Conservation (phyloP, 371 early-diverging fungal genomes). For the Mortierella polycephala region DNA sequence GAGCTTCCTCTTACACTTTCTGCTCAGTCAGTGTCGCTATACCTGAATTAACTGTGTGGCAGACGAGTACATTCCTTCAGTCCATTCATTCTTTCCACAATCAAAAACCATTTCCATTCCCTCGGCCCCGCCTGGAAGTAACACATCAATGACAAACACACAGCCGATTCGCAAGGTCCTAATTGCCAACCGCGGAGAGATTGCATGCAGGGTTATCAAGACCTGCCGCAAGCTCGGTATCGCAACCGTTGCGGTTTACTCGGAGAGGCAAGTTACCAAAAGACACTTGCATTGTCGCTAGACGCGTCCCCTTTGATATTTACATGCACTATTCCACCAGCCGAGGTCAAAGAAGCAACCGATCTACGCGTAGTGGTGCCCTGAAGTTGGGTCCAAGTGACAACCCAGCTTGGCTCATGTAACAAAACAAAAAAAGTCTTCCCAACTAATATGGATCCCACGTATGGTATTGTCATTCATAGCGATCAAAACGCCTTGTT, state of each 20-base stretch:
- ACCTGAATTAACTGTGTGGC: too few species aligned
- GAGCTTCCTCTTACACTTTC: background rate
- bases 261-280: conserved; percentile 54
- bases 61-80: background rate
- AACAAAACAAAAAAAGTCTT: background rate
- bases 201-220: conserved; percentile 80
- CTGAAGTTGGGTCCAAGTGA: too few species aligned
- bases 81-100: background rate
- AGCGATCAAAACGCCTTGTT: conserved; percentile 87
- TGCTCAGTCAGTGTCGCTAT: background rate
- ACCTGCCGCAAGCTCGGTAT: conserved; percentile 72
- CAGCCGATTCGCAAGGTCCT: conserved; percentile 79
- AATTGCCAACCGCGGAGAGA: conserved; percentile 88
- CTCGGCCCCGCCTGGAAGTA: background rate
- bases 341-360: too few species aligned
- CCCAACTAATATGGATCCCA: too few species aligned
- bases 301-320: too few species aligned
- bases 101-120: conserved; percentile 4
- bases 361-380: too few species aligned
- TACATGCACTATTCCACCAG: too few species aligned
- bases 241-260: conserved; percentile 83
- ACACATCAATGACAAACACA: conserved; percentile 25
- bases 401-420: too few species aligned
- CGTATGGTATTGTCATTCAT: conserved; percentile 28
- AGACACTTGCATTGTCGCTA: too few species aligned